Base-by-base conservation (phyloP, 176 grass and related monocot genomes). In the Elaeis guineensis region DNA sequence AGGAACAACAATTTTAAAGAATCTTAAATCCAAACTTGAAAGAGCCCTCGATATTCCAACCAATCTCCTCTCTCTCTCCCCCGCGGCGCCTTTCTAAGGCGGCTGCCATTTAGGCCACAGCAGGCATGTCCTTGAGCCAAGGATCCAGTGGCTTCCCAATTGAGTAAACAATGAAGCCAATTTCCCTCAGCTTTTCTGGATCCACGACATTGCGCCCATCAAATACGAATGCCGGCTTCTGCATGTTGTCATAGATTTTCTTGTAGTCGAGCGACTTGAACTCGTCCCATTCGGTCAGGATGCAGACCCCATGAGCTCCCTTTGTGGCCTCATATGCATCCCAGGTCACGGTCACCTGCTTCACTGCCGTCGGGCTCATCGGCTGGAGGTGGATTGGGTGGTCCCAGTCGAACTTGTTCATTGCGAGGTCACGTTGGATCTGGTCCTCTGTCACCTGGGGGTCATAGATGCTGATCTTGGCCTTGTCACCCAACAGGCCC, bases 161-260 rank as follows among this genome's bases (percentile, higher is more conserved):
- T 6, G 85, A 88, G 72, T 88, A 88, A 65, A 88, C 85, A 55
- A 88, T 73, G 76, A 88, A 88, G 0, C 85, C 85, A 21, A 88
- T 88, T 48, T 88, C 67, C 21, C 79, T 76, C 12, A 88, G 55
- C 85, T 83, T 79, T 52, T 83, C 85, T 11, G 71, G 3, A 20
- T 88, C 85, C 17, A 88, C 75, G 18, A 88, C 21, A 16, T 79
- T 88, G 51, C 85, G 85, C 0, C 85, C 85, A 18, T 88, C 85
- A 17, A 88, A 88, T n/a, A 88, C 50, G 25, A 88, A 88, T 17
- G 85, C 85, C 0, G 79, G 85, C 65, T 88, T 88, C 71, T 83
- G 75, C 85, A 88, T 88, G 56, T 62, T 75, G 15, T 76, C 58
- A 1, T 73, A 88, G 75, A 88, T 88, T 63, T 79, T 88, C 9